Base-by-base conservation (phyloP, 441 rosid genomes). In the Populus trichocarpa region DNA sequence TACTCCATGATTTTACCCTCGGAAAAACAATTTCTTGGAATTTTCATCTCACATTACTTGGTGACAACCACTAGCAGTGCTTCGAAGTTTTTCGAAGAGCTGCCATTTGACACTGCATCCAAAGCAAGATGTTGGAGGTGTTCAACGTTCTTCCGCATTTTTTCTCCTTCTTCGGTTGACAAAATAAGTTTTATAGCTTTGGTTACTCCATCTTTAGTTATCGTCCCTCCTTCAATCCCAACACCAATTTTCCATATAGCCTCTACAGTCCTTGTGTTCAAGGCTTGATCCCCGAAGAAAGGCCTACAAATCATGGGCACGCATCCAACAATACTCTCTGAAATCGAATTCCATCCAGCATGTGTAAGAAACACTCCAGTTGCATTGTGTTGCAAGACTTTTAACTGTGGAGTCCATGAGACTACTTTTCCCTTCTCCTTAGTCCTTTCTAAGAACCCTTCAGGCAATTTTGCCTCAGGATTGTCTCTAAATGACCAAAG, bases 251-350 rank as follows among this genome's bases (percentile, higher is more conserved):
- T 67, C 90, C 90, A 90, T 0, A 73, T 75, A 0, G 35, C 73
- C 78, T 84, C 89, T 13, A 86, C 68, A 0, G 77, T 81, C 76
- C 86, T 70, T 22, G 38, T 33, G 66, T 88, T 85, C 77, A 90
- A 28, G 6, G 6, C 12, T 12, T 90, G 92, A 36, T 90, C 92
- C 0, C 81, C 92, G 22, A 90, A 87, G 77, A 83, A 82, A 2
- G 90, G 83, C 81, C 89, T 74, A 14, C 84, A 83, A 28, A 88
- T 81, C 90, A 87, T 79, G 0, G 93, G 93, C 13, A 88, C 89
- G 1, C 88, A 79, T 0, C 88, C 86, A 0, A 75, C 32, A 4
- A 90, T 65, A 33, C 89, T 84, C 80, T 90, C 93, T 71, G 71
- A 13, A 10, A 85, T 73, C 0, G 92, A 88, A 69, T 90, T 87